Evolutionary conservation across 106 monocot species (phyloP).

Genomic region (Xerophyta viscosa): DNA sequence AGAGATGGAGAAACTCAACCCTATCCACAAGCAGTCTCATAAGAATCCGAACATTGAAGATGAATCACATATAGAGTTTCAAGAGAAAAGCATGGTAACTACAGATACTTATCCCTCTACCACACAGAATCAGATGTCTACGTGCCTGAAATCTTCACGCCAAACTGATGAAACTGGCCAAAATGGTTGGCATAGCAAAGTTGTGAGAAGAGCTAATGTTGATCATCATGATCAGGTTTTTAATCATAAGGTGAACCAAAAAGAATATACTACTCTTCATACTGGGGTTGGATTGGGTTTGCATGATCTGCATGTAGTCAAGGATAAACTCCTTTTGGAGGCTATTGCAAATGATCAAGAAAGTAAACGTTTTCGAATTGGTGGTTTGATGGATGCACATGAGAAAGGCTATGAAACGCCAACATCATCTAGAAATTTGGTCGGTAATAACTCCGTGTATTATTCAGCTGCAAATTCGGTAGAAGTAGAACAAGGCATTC

Average conservation of each 20-base stretch:
- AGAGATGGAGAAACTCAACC: neutral
- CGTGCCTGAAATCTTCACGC: neutral
- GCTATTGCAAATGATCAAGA: slow-evolving; percentile 9
- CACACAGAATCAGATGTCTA: slow-evolving; percentile 1
- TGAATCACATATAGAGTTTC: slow-evolving; percentile 19
- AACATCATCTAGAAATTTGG: slow-evolving; percentile 4
- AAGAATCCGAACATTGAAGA: neutral
- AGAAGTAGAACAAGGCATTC: slow-evolving; percentile 14
- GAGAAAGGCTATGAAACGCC: neutral
- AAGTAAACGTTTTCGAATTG: neutral
- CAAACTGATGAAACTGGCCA: slow-evolving; percentile 3
- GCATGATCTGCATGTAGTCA: slow-evolving; percentile 64
- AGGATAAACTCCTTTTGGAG: slow-evolving; percentile 19
- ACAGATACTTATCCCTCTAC: slow-evolving; percentile 20
- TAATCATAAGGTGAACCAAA: slow-evolving; percentile 1
- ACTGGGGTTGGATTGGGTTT: slow-evolving; percentile 20
- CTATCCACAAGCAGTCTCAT: neutral
- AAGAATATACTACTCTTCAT: slow-evolving; percentile 10
- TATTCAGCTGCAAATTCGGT: slow-evolving; percentile 4
- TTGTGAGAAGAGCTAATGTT: slow-evolving; percentile 2
- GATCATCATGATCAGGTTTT: neutral
- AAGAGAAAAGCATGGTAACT: slow-evolving; percentile 42
- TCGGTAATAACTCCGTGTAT: neutral
- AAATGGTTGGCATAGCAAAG: neutral
- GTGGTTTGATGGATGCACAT: slow-evolving; percentile 3